Percentiles rank a stretch among this genome's conserved stretches.
Conservation (phyloP, 2,329 filamentous ascomycete species). For the Rutstroemia sp. region DNA sequence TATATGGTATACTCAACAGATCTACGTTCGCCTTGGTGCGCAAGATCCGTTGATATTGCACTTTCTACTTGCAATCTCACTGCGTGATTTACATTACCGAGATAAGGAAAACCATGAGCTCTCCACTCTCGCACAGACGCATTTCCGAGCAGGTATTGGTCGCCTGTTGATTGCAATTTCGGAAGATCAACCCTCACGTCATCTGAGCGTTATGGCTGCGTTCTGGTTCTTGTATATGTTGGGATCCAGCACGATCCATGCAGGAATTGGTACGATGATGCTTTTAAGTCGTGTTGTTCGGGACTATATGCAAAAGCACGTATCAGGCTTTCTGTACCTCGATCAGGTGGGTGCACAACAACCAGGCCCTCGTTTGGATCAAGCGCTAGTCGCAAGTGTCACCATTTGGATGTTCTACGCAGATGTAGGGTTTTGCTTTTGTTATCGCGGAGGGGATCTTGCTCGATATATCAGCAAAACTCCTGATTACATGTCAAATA, state of each 20-base stretch:
- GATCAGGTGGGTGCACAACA: background rate
- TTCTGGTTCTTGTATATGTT: conserved; percentile 8
- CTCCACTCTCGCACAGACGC: background rate
- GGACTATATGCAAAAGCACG: conserved; percentile 1
- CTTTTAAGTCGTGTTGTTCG: background rate
- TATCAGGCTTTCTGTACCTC: background rate
- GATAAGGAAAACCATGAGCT: background rate
- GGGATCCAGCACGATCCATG: background rate
- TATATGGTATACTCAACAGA: background rate
- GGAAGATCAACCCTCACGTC: background rate
- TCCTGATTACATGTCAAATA: background rate
- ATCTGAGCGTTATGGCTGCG: background rate
- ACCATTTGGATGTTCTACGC: conserved; percentile 4
- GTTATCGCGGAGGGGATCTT: conserved; percentile 2
- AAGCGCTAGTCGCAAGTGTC: background rate
- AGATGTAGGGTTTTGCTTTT: conserved; percentile 2
- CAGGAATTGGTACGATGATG: conserved; percentile 1
- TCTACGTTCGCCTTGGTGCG: background rate
- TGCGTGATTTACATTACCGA: background rate
- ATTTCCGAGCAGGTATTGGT: conserved; percentile 2
- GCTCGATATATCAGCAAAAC: background rate
- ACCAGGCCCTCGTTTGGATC: background rate
- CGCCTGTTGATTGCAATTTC: background rate
- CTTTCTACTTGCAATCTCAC: background rate
- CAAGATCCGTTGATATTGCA: conserved; percentile 7